Evolutionary conservation across 805 yeast species (phyloP).

Genomic region (Candida silvicultrix): DNA sequence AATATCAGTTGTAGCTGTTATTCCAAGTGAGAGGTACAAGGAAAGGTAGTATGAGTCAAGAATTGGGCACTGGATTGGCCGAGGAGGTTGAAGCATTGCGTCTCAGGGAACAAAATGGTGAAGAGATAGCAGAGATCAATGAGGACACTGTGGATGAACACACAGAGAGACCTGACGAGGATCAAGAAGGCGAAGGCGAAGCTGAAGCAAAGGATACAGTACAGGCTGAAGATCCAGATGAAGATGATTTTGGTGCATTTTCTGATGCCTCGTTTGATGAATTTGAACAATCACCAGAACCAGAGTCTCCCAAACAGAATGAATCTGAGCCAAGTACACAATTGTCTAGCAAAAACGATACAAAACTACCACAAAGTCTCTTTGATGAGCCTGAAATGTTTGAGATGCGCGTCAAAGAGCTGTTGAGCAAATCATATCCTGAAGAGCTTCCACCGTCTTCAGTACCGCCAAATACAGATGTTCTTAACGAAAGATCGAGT

Average conservation of each 20-base stretch:
- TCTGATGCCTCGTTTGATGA: slow-evolving; percentile 30
- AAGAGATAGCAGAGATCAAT: neutral
- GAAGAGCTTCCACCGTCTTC: slow-evolving; percentile 2
- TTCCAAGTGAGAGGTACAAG: too few species aligned
- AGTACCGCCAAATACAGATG: slow-evolving; percentile 6
- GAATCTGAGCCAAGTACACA: neutral
- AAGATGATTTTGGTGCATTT: slow-evolving; percentile 27
- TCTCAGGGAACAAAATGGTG: neutral
- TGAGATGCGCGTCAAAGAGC: slow-evolving; percentile 3
- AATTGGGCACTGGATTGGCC: neutral
- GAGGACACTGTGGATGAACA: neutral
- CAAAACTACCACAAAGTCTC: slow-evolving; percentile 11
- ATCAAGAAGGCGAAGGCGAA: neutral
- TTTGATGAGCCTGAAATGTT: slow-evolving; percentile 7
- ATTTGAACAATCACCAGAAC: slow-evolving; percentile 17
- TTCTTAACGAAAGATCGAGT: slow-evolving; percentile 28
- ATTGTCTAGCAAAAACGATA: neutral
- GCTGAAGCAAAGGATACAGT: too few species aligned
- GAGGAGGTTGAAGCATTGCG: neutral
- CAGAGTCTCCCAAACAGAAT: neutral
- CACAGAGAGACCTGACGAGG: neutral
- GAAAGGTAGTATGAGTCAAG: neutral
- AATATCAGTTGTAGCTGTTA: too few species aligned
- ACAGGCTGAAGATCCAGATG: slow-evolving; percentile 15
- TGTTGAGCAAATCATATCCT: slow-evolving; percentile 9